Conservation (phyloP, 2,329 filamentous ascomycete genomes). For the Diaporthe helianthi region DNA sequence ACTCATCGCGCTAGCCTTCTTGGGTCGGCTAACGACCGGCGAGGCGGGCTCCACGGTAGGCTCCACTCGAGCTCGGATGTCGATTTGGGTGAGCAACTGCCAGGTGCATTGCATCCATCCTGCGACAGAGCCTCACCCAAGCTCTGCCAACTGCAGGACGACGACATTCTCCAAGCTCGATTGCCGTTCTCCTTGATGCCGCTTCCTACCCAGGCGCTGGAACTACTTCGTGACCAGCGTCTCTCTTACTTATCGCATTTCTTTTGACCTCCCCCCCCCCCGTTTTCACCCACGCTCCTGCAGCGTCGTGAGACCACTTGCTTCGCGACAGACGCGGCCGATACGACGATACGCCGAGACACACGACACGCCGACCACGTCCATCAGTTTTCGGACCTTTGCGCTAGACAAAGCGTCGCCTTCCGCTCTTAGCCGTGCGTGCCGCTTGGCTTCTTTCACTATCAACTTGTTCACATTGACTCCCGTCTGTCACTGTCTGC, state of each 20-base stretch:
- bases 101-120: slow-evolving; percentile 16
- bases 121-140: slow-evolving; percentile 26
- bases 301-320: slow-evolving; percentile 16
- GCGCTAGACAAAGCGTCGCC: slow-evolving; percentile 28
- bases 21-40: neutral
- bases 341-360: too few species aligned
- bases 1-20: slow-evolving; percentile 1
- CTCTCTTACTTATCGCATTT: slow-evolving; percentile 33
- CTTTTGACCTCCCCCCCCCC: slow-evolving; percentile 5
- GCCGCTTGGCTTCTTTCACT: neutral
- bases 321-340: slow-evolving; percentile 28
- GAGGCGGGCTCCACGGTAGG: slow-evolving; percentile 18
- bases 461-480: neutral
- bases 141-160: slow-evolving; percentile 12
- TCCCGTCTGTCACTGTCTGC: neutral
- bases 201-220: slow-evolving; percentile 21
- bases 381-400: slow-evolving; percentile 1
- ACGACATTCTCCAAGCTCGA: slow-evolving; percentile 8
- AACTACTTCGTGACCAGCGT: slow-evolving; percentile 13
- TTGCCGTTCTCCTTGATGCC: slow-evolving; percentile 7
- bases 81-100: slow-evolving; percentile 20
- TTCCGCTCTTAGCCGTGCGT: neutral
- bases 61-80: slow-evolving; percentile 28
- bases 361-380: slow-evolving; percentile 10
- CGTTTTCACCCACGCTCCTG: neutral